Conservation (phyloP, 805 yeast genomes). For the Lipomyces sp. region DNA sequence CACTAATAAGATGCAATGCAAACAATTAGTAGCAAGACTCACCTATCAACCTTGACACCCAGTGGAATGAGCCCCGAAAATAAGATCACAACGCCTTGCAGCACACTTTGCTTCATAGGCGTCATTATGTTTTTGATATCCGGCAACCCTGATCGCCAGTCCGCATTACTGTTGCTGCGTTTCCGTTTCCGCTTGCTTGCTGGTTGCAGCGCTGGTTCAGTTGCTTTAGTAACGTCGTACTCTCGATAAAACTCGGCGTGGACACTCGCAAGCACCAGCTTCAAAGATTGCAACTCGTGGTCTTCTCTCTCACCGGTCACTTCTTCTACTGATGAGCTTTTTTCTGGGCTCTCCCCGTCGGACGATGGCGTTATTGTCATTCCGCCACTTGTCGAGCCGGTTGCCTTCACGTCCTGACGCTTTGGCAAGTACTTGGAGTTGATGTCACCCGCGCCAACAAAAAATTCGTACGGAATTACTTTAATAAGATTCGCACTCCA, state of each 20-base stretch:
- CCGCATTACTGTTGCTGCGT: constrained; percentile 7
- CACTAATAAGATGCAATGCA: neutral
- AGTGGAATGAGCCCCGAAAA: constrained; percentile 89
- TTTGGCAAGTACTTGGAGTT: constrained; percentile 89
- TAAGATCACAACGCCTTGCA: constrained; percentile 64
- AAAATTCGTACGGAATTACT: constrained; percentile 93
- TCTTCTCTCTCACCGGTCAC: constrained; percentile 60
- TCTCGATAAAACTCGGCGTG: constrained; percentile 52
- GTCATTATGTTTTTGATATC: constrained; percentile 73
- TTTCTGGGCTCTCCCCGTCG: neutral
- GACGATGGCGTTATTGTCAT: constrained; percentile 22
- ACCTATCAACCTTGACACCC: constrained; percentile 61
- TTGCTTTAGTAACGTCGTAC: constrained; percentile 29
- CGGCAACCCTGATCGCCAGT: constrained; percentile 41
- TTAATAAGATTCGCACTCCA: constrained; percentile 91
- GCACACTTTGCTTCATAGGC: constrained; percentile 62
- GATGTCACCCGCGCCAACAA: constrained; percentile 96
- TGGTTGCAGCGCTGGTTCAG: neutral
- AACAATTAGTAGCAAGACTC: neutral
- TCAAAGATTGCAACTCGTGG: constrained; percentile 63
- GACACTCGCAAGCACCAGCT: constrained; percentile 43
- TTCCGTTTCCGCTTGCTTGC: constrained; percentile 16
- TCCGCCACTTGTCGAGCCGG: constrained; percentile 10
- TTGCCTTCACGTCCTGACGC: constrained; percentile 39
- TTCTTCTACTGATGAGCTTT: neutral